These are phyloP conservation scores for Gelatoporia subvermispora DNA, from an alignment of 768 basidiomycete species.

Conservation along the genomic window DNA sequence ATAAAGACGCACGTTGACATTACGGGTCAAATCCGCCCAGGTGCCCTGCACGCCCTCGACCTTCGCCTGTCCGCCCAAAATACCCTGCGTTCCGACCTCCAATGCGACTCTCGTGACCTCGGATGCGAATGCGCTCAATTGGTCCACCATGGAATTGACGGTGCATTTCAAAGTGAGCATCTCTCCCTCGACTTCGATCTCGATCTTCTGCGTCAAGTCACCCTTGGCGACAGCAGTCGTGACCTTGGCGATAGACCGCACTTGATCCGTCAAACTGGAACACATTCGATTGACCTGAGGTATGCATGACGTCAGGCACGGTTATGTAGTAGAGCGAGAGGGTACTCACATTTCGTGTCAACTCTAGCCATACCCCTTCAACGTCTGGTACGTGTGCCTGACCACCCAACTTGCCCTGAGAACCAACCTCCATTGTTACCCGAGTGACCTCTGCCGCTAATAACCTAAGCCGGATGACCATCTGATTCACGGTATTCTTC, in stretches of 20 bases:
- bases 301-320: neutral
- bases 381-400: constrained; percentile 86
- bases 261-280: constrained; percentile 73
- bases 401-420: constrained; percentile 84
- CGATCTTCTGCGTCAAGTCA: constrained; percentile 89
- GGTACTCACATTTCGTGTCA: constrained; percentile 63
- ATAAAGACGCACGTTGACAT: constrained; percentile 69
- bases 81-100: constrained; percentile 89
- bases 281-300: constrained; percentile 75
- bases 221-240: constrained; percentile 89
- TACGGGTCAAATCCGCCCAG: constrained; percentile 86
- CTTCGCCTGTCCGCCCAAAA: constrained; percentile 84
- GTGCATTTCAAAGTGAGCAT: constrained; percentile 81
- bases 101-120: constrained; percentile 81
- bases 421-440: constrained; percentile 82
- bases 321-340: neutral
- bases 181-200: constrained; percentile 84
- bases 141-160: constrained; percentile 94
- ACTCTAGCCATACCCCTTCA: constrained; percentile 86
- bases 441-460: constrained; percentile 80
- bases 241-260: constrained; percentile 78
- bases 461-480: constrained; percentile 49
- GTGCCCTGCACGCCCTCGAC: constrained; percentile 92
- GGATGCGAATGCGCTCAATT: constrained; percentile 78
- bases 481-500: constrained; percentile 56